phyloP scores from a whole-genome alignment of 148 eudicot genomes.

The Selenicereus undatus region DNA sequence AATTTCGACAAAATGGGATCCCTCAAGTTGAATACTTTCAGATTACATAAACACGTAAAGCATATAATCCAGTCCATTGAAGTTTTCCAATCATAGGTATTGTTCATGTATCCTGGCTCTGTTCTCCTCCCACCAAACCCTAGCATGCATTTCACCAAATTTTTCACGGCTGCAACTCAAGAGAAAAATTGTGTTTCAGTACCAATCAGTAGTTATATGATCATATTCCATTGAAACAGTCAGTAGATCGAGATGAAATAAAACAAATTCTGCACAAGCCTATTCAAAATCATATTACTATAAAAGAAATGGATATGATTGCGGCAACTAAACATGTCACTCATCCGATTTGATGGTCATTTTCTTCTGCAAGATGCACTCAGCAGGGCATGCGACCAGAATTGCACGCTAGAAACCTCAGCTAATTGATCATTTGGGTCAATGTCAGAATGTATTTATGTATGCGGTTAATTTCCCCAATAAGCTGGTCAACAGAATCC shows the following conservation, averaged over 20 bases:
- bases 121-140: slow-evolving; percentile 98
- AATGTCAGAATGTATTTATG: too few relatives aligned
- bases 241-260: background rate
- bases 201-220: background rate
- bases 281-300: background rate
- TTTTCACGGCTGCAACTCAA: slow-evolving; percentile 76
- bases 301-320: background rate
- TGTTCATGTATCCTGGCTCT: slow-evolving; percentile 83
- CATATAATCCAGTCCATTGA: slow-evolving; percentile 5
- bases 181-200: slow-evolving; percentile 1
- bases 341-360: too few relatives aligned
- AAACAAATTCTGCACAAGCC: background rate
- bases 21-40: slow-evolving; percentile 11
- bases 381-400: too few relatives aligned
- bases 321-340: background rate
- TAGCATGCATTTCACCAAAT: slow-evolving; percentile 90
- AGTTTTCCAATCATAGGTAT: slow-evolving; percentile 46
- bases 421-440: background rate
- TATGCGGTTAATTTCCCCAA: too few relatives aligned
- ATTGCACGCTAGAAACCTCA: background rate
- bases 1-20: background rate
- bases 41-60: slow-evolving; percentile 18
- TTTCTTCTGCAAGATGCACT: too few relatives aligned
- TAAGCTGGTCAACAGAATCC: too few relatives aligned
- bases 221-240: background rate